Base-by-base conservation (phyloP, 345 rosid genomes). In the Hibiscus syriacus region DNA sequence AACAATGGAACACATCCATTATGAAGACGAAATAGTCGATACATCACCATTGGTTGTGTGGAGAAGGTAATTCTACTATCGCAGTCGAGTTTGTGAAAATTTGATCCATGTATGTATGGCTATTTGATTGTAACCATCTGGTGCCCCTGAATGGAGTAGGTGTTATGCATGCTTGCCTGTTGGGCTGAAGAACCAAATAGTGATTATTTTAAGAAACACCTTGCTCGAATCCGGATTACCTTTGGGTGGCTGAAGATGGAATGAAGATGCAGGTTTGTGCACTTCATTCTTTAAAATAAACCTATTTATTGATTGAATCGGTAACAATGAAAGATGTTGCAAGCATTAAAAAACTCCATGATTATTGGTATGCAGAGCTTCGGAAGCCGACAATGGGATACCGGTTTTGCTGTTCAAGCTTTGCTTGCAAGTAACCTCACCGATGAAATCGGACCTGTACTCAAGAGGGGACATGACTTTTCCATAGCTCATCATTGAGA, bases 191-290 rank as follows among this genome's bases (percentile, higher is more conserved):
- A 90, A 62, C 97, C 97, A 26, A 67, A 84, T 45, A 85, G 90
- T 2, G 77, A 76, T 68, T 73, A 75, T 56, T 86, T 84, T 77
- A 88, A 89, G 81, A 89, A 89, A 61, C 98, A 93, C 74, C 86
- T 92, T 22, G 61, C 94, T 34, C 81, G 97, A 74, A 70, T 90
- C 26, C 91, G 0, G 98, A 93, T 75, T 93, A 84, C 70, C 57
- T 89, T 50, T 93, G 96, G 98, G 77, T 90, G 64, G 97, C 90
- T 52, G 97, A 93, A 78, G 98, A 93, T 78, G 98, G 97, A 74
- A 87, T 93, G 85, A 93, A 90, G 80, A 80, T 89, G 89, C 92
- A 87, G 89, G 92, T 75, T 26, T n/a, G 74, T 68, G 39, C 41
- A 50, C 50, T 64, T 38, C 30, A 62, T 46, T 48, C 60, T 48